Base-by-base conservation (phyloP, 768 basidiomycete genomes). In the Punctularia strigosozonata region DNA sequence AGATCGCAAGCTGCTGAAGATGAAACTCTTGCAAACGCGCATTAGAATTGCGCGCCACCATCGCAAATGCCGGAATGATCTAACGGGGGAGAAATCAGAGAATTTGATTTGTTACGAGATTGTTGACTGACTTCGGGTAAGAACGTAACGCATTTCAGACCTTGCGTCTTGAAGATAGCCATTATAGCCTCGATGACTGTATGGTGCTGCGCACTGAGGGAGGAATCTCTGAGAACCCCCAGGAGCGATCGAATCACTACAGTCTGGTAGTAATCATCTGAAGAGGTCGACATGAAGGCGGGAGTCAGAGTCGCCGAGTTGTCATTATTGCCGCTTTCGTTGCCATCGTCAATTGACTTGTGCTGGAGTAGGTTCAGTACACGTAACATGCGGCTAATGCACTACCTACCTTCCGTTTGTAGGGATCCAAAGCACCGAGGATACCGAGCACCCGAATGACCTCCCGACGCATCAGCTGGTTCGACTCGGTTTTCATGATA, bases 121-220 rank as follows among this genome's bases (percentile, higher is more conserved):
- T 4, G 6, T 1, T 25, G 15, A 8, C 56, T 37, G 53, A 90
- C 89, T 68, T 95, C 91, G 31, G 94, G 87, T 19, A 99, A 62
- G 61, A 97, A 98, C 2, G 86, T 76, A 15, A 94, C 91, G 56
- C 90, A 95, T 68, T 92, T 91, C 53, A 98, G 63, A 12, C 94
- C 91, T 53, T 98, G 92, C 0, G 91, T 95, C 59, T 92, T 91
- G 72, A 98, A 99, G 44, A 99, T 98, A 33, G 89, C 83, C 89
- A 98, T 97, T 49, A 99, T 84, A 1, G 91, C 91, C 55, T 98
- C 91, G 41, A 98, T 91, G 34, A 92, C 94, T 18, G 80, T 84
- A 51, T 95, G 84, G 50, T 97, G 91, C 49, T 88, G 81, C 40
- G 68, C 78, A 50, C 73, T 83, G 43, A 95, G 68, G 1, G 90